phyloP scores from a whole-genome alignment of 768 basidiomycete species.

The Calocybe indica region DNA sequence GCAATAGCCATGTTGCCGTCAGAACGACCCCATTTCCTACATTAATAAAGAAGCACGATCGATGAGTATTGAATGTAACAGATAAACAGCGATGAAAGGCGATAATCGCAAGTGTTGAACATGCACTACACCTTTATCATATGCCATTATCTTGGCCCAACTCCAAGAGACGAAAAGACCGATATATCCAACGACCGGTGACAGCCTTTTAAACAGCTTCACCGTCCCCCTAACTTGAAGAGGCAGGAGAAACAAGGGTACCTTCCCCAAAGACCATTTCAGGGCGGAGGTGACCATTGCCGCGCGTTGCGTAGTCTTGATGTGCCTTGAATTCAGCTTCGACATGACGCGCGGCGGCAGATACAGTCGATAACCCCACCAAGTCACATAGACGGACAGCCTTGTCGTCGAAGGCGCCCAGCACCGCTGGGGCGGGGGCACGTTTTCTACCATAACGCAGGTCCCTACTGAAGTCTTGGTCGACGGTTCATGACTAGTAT shows the following conservation, averaged over 20 bases:
- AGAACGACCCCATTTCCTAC: conserved; percentile 74
- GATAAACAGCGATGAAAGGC: background rate
- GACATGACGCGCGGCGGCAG: conserved; percentile 73
- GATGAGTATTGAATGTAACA: conserved; percentile 1
- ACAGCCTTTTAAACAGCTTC: conserved; percentile 50
- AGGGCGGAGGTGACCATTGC: conserved; percentile 71
- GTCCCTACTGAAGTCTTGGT: conserved; percentile 9
- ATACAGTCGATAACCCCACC: conserved; percentile 79
- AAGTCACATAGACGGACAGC: conserved; percentile 66
- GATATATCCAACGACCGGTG: conserved; percentile 65
- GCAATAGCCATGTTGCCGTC: conserved; percentile 78
- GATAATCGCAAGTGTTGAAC: conserved; percentile 1
- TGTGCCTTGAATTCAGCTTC: conserved; percentile 51
- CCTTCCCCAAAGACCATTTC: conserved; percentile 61
- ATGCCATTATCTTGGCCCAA: conserved; percentile 62
- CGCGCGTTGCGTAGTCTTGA: conserved; percentile 68
- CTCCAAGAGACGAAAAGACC: conserved; percentile 76
- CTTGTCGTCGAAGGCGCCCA: conserved; percentile 77
- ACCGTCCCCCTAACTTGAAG: conserved; percentile 53
- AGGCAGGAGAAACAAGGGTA: conserved; percentile 58
- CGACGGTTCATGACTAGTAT: background rate
- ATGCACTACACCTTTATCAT: conserved; percentile 53
- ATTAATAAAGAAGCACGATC: background rate
- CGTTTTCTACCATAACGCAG: conserved; percentile 6
- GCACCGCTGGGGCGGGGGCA: conserved; percentile 22